Conservation (phyloP, 2,329 filamentous ascomycete genomes). For the Sordariomycetes sp. region DNA sequence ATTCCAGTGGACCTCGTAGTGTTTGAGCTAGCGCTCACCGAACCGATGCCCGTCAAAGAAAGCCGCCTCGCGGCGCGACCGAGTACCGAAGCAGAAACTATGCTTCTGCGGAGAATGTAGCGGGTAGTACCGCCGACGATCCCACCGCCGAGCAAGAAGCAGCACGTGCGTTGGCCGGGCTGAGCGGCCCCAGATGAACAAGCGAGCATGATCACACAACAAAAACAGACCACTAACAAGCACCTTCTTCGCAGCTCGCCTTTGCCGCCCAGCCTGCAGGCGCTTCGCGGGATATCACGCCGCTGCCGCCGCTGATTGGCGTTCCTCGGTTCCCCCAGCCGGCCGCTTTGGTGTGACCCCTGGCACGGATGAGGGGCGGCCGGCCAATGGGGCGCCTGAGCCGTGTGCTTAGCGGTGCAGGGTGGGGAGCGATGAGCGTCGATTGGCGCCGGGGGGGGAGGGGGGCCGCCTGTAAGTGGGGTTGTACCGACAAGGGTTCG, state of each 20-base stretch:
- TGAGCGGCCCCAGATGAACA: background rate
- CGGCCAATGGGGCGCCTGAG: slow-evolving; percentile 1
- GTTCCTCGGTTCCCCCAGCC: background rate
- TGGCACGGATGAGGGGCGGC: background rate
- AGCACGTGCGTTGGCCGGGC: background rate
- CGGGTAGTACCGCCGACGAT: background rate
- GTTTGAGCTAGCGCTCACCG: background rate
- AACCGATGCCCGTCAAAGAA: background rate
- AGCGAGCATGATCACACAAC: background rate
- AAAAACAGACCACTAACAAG: background rate
- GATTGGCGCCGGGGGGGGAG: slow-evolving; percentile 3
- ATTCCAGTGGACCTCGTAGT: background rate
- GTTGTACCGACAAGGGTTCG: background rate
- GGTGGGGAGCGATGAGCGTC: background rate
- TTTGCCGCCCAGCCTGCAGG: slow-evolving; percentile 5
- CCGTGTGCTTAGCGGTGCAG: background rate
- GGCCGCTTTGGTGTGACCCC: slow-evolving; percentile 1
- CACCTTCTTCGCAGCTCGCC: background rate
- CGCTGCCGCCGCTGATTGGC: background rate
- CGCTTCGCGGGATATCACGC: slow-evolving; percentile 3
- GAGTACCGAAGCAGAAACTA: no score
- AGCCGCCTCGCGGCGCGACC: background rate
- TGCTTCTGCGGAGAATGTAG: background rate
- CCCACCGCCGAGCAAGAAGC: background rate
- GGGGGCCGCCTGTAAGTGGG: background rate